Percentiles rank a stretch among this genome's conserved stretches.
phyloP scores from a whole-genome alignment of 768 basidiomycete genomes.

The Rhizopogon vulgaris region DNA sequence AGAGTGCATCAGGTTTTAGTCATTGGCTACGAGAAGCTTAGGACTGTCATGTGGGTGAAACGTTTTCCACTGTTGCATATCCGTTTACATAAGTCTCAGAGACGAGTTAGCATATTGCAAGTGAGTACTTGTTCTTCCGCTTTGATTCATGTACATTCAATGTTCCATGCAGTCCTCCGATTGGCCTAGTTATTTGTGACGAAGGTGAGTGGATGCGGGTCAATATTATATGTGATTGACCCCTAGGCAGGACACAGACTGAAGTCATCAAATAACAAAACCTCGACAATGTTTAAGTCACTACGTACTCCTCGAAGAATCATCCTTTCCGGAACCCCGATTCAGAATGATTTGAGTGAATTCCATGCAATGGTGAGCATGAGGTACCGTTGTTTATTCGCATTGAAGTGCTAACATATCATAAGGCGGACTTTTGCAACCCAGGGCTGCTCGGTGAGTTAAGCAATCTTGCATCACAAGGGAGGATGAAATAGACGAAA shows the following conservation, averaged over 20 bases:
- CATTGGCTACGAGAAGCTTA: constrained; percentile 90
- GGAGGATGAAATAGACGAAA: background rate
- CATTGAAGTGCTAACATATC: constrained; percentile 1
- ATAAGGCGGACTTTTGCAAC: constrained; percentile 87
- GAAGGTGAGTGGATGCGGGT: constrained; percentile 51
- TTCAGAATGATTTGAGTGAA: constrained; percentile 94
- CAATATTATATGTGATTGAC: background rate
- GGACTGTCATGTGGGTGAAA: constrained; percentile 67
- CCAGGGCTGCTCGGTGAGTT: constrained; percentile 76
- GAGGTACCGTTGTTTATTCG: background rate
- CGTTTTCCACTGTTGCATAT: constrained; percentile 1
- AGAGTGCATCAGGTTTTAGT: constrained; percentile 80
- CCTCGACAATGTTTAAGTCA: constrained; percentile 76
- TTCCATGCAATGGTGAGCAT: constrained; percentile 91
- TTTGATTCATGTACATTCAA: background rate
- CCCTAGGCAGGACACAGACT: constrained; percentile 71
- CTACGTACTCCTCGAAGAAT: constrained; percentile 72
- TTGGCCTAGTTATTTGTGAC: constrained; percentile 92
- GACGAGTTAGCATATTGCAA: constrained; percentile 57
- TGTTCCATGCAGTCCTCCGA: constrained; percentile 58
- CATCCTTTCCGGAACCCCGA: constrained; percentile 93
- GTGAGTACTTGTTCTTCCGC: constrained; percentile 31
- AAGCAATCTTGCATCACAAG: background rate
- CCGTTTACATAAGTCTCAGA: constrained; percentile 24
- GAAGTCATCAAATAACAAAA: constrained; percentile 90